Percentiles rank a stretch among this genome's conserved stretches.
phyloP scores from a whole-genome alignment of 371 early-diverging fungal genomes.

The Furculomyces boomerangus region DNA sequence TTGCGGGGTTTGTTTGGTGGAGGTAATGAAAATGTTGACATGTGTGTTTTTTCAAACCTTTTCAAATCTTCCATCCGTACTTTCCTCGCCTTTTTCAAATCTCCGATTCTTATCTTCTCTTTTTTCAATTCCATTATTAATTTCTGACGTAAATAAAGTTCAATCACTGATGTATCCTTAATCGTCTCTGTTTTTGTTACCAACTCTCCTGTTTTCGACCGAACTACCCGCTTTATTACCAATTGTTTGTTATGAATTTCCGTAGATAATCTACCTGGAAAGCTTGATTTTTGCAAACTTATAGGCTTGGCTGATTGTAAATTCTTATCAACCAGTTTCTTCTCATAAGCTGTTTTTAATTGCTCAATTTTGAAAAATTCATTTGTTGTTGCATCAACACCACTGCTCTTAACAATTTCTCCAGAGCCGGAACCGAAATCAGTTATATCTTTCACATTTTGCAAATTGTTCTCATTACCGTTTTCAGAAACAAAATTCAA shows the following conservation, averaged over 20 bases:
- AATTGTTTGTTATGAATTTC: slow-evolving; percentile 7
- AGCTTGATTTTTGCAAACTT: not conserved
- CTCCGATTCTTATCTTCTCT: not conserved
- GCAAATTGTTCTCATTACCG: not conserved
- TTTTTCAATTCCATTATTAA: slow-evolving; percentile 46
- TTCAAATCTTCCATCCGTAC: slow-evolving; percentile 4
- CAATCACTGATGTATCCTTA: slow-evolving; percentile 66
- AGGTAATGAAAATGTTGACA: slow-evolving; percentile 27
- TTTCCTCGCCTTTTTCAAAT: slow-evolving; percentile 10
- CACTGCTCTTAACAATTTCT: not conserved
- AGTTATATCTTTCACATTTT: too few relatives aligned
- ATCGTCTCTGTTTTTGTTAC: slow-evolving; percentile 62
- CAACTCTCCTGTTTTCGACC: slow-evolving; percentile 39
- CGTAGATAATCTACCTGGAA: not conserved
- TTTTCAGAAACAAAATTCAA: too few relatives aligned
- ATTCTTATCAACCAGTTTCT: not conserved
- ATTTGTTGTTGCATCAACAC: not conserved
- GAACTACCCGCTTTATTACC: slow-evolving; percentile 17
- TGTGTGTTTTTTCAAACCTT: slow-evolving; percentile 15
- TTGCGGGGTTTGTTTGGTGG: slow-evolving; percentile 33
- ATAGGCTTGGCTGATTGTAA: not conserved
- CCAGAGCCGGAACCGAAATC: not conserved
- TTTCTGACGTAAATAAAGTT: slow-evolving; percentile 70
- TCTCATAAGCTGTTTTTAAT: not conserved
- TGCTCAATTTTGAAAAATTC: not conserved